phyloP scores from a whole-genome alignment of 306 rosid genomes.

The Vachellia collinsii region DNA sequence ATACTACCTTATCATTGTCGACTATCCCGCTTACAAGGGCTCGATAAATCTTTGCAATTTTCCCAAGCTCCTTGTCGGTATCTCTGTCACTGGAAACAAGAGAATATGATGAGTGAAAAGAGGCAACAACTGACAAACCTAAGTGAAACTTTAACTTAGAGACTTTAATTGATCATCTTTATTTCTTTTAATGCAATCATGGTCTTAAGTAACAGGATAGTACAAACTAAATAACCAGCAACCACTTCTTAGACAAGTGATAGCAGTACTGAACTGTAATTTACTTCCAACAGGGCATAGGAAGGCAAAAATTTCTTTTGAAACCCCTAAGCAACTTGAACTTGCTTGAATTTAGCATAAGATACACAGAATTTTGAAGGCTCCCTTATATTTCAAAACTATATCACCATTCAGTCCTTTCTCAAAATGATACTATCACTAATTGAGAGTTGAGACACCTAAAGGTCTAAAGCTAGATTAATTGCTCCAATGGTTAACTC shows the following conservation, averaged over 20 bases:
- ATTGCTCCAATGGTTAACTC: neutral
- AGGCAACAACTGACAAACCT: constrained; percentile 5
- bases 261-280: neutral
- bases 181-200: neutral
- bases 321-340: neutral
- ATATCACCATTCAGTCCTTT: neutral
- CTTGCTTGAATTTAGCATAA: neutral
- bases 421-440: neutral
- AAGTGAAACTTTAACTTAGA: constrained; percentile 21
- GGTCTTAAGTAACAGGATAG: constrained; percentile 3
- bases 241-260: neutral
- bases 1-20: constrained; percentile 68
- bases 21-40: constrained; percentile 78
- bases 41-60: constrained; percentile 77
- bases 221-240: neutral
- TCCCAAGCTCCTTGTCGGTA: constrained; percentile 58
- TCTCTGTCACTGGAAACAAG: constrained; percentile 47
- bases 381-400: neutral
- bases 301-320: neutral
- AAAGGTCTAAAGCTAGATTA: neutral
- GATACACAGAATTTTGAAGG: neutral
- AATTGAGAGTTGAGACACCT: no score
- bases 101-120: constrained; percentile 21
- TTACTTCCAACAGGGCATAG: neutral
- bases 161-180: neutral